phyloP scores from a whole-genome alignment of 495 filamentous ascomycete genomes.

The Neurospora sp. region DNA sequence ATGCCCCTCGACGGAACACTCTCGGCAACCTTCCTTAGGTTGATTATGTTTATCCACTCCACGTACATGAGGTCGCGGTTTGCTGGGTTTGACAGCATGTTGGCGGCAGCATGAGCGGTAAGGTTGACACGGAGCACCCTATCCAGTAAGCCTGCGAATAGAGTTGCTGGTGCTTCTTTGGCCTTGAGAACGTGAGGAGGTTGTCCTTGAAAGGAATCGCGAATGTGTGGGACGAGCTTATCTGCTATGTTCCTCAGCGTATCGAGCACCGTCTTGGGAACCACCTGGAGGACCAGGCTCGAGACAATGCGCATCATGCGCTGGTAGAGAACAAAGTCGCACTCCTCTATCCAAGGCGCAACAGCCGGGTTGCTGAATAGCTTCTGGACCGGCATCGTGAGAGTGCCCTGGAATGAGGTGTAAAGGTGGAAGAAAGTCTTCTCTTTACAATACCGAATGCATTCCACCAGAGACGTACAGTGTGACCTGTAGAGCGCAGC shows the following conservation, averaged over 20 bases:
- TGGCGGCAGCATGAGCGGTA: conserved; percentile 74
- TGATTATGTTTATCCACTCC: conserved; percentile 77
- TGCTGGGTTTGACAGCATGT: conserved; percentile 59
- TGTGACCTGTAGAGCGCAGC: conserved; percentile 83
- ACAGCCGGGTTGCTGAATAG: conserved; percentile 72
- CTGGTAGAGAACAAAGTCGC: conserved; percentile 89
- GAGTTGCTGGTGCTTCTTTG: conserved; percentile 75
- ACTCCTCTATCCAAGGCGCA: conserved; percentile 88
- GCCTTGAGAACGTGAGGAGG: conserved; percentile 76
- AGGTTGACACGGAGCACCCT: conserved; percentile 84
- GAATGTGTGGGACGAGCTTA: conserved; percentile 65
- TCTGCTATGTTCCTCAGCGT: conserved; percentile 78
- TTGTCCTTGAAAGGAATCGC: conserved; percentile 66
- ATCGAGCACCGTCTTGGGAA: conserved; percentile 72
- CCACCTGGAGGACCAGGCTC: conserved; percentile 75
- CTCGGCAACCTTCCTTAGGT: conserved; percentile 57
- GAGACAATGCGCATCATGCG: conserved; percentile 90
- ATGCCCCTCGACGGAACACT: conserved; percentile 49
- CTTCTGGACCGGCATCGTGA: conserved; percentile 96
- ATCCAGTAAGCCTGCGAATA: conserved; percentile 77
- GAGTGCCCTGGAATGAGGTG: conserved; percentile 85
- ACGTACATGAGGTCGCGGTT: conserved; percentile 86
- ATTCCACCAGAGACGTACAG: conserved; percentile 89
- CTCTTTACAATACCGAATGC: conserved; percentile 88
- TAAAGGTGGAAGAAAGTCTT: conserved; percentile 93